Conservation (phyloP, 768 basidiomycete genomes). For the Amanita muscaria region DNA sequence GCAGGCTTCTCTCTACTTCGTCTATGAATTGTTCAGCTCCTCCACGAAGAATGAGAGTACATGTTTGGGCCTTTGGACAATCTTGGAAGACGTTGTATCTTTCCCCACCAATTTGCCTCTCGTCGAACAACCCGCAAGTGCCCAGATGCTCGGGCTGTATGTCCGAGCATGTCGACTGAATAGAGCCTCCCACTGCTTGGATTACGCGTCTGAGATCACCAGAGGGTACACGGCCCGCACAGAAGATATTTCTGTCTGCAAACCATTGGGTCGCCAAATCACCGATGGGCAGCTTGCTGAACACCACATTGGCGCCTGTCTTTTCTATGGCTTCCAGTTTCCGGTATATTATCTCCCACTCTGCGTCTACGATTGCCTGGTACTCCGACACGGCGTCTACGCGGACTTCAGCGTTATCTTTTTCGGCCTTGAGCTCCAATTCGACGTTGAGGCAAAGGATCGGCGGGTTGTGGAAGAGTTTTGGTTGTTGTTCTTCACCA, state of each 20-base stretch:
- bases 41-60: constrained; percentile 88
- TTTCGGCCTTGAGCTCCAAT: constrained; percentile 96
- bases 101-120: constrained; percentile 94
- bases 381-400: constrained; percentile 97
- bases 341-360: constrained; percentile 99
- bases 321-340: constrained; percentile 94
- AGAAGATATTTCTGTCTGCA: constrained; percentile 97
- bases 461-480: constrained; percentile 80
- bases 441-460: constrained; percentile 95
- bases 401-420: constrained; percentile 97
- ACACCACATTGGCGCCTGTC: constrained; percentile 93
- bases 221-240: constrained; percentile 89
- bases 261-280: constrained; percentile 99
- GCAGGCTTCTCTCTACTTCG: constrained; percentile 94
- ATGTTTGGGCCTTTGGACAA: constrained; percentile 91
- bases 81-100: constrained; percentile 92
- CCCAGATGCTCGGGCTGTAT: constrained; percentile 87
- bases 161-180: constrained; percentile 94
- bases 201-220: constrained; percentile 90
- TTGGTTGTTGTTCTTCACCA: constrained; percentile 98
- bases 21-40: constrained; percentile 99
- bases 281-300: constrained; percentile 97
- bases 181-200: constrained; percentile 89
- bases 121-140: constrained; percentile 87
- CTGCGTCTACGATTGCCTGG: constrained; percentile 98